phyloP scores from a whole-genome alignment of 2,329 filamentous ascomycete genomes.

The Emericellopsis cladophorae region DNA sequence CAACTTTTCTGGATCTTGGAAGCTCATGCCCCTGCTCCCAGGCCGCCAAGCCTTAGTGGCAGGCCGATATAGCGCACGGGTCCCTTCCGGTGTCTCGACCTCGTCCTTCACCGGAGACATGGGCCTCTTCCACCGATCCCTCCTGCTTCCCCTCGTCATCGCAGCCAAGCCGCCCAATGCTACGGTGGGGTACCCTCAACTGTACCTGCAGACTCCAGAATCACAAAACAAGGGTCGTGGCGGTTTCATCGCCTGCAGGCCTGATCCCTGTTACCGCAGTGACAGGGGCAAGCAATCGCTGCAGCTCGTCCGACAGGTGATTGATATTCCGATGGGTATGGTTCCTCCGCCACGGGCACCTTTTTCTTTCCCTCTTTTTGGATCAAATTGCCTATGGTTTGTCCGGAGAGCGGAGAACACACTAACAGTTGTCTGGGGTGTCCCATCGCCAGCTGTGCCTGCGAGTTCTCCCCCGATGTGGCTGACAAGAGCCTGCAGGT shows the following conservation, averaged over 20 bases:
- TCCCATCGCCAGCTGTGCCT: too few relatives aligned
- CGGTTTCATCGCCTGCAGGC: constrained; percentile 1
- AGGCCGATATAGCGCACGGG: neutral
- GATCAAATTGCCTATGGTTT: too few relatives aligned
- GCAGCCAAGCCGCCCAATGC: neutral
- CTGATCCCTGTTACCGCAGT: neutral
- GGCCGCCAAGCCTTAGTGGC: neutral
- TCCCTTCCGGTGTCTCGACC: neutral
- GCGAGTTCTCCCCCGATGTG: too few relatives aligned
- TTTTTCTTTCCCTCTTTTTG: too few relatives aligned
- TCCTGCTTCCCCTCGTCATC: neutral
- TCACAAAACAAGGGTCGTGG: neutral
- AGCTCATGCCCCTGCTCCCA: neutral
- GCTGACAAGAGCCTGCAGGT: too few relatives aligned
- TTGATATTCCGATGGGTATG: too few relatives aligned
- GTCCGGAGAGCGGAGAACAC: too few relatives aligned
- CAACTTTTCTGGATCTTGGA: neutral
- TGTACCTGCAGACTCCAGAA: neutral
- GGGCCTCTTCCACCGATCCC: neutral
- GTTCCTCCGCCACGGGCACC: too few relatives aligned
- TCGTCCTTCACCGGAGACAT: neutral
- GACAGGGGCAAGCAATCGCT: too few relatives aligned
- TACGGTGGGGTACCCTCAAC: neutral
- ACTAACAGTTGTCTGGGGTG: too few relatives aligned
- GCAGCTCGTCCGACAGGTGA: too few relatives aligned